Base-by-base conservation (phyloP, 108 stramenopile species). In the Nitzschia palea region DNA sequence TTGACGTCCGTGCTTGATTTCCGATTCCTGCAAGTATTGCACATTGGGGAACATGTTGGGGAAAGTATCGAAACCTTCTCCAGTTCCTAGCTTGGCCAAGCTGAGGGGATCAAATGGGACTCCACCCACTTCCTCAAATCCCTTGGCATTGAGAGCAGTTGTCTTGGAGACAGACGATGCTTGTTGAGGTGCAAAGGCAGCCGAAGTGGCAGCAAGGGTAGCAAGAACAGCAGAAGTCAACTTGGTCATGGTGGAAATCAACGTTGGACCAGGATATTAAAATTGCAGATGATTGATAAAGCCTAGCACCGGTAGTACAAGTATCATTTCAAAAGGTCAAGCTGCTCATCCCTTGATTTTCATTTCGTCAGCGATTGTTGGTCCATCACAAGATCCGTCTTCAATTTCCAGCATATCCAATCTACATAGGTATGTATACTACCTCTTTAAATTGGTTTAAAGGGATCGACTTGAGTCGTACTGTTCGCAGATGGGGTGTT, bases 1-100 rank as follows among this genome's bases (percentile, higher is more conserved):
- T 80, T 91, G 93, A 68, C 95, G 86, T 65, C 90, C 90, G 69
- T 92, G 91, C 83, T 97, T 97, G 82, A 95, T 87, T 79, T 97
- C 96, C 27, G 96, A 68, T 61, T 95, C 96, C 48, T 87, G 72
- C 72, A 93, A 71, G 80, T 62, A 94, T 73, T 94, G 93, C 23
- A 81, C 57, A 75, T 89, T 74, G 48, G 93, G 93, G 84, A 94
- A 94, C 90, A 94, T 90, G 82, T 86, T 85, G 62, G 93, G 93
- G 88, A 94, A 94, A 37, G 90, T 88, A 44, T 88, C 86, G 67
- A 81, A 79, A 27, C 68, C 54, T 31, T 88, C 73, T 5, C 79
- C 84, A 35, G 66, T 72, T 29, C 79, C 82, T 54, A 88, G 77
- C 40, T 73, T 69, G 55, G 55, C 62, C 40, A 88, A 58, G 43